Conservation (phyloP, 352 stramenopile species). For the Globisporangium splendens region DNA sequence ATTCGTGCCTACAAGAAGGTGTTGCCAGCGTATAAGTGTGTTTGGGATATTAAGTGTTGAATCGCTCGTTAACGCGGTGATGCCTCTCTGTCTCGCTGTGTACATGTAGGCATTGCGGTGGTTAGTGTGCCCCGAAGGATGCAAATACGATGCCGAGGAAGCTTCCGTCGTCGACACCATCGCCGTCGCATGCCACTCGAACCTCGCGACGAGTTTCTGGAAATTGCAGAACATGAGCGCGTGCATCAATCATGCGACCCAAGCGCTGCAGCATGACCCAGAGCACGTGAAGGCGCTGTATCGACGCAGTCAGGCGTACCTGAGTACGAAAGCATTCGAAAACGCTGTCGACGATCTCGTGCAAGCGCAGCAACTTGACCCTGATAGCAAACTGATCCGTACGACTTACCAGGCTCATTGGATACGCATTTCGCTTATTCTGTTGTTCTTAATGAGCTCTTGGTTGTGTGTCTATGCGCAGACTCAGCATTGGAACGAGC, state of each 20-base stretch:
- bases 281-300: constrained; percentile 62
- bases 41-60: too few species aligned
- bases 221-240: constrained; percentile 34
- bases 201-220: constrained; percentile 62
- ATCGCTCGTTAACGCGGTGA: not conserved
- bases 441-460: too few species aligned
- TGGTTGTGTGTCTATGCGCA: not conserved
- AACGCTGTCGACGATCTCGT: constrained; percentile 52
- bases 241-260: constrained; percentile 49
- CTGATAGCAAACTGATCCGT: constrained; percentile 42
- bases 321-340: constrained; percentile 52
- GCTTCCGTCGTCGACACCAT: constrained; percentile 25
- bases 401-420: not conserved
- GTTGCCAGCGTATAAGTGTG: not conserved
- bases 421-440: too few species aligned
- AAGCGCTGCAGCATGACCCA: constrained; percentile 38
- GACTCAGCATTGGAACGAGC: constrained; percentile 27
- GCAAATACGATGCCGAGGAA: constrained; percentile 38
- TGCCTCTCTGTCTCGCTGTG: not conserved
- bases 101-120: constrained; percentile 35
- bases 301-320: constrained; percentile 58
- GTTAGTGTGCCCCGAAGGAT: constrained; percentile 42
- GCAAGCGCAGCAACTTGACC: constrained; percentile 28
- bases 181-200: constrained; percentile 45
- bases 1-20: constrained; percentile 39